A percentile compares a stretch with the other conserved stretches of the same genome.
Evolutionary conservation across 106 monocot species (phyloP).

Genomic region (Dioscorea alata): DNA sequence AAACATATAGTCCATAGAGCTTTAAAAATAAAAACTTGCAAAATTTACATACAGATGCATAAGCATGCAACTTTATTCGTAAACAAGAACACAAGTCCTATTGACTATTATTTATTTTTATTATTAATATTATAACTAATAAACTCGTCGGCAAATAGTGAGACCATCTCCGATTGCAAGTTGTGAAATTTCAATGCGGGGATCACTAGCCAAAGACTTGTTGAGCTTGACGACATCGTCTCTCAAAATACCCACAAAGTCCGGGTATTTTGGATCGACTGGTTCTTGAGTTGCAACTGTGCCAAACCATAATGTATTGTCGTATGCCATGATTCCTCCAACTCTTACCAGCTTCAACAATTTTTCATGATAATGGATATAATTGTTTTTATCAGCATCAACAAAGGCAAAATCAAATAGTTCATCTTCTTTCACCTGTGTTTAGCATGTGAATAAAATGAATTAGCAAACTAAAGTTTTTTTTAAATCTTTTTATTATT

Average conservation of each 20-base stretch:
- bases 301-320: constrained; percentile 63
- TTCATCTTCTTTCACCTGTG: constrained; percentile 15
- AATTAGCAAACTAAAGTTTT: too few relatives aligned
- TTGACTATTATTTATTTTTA: neutral
- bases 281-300: constrained; percentile 18
- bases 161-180: constrained; percentile 30
- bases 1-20: too few relatives aligned
- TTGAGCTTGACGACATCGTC: constrained; percentile 19
- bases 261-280: neutral
- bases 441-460: too few relatives aligned
- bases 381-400: constrained; percentile 51
- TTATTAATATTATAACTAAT: constrained; percentile 2
- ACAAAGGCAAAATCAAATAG: constrained; percentile 52
- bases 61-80: neutral
- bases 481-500: too few relatives aligned
- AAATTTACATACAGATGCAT: neutral
- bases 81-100: too few relatives aligned
- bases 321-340: constrained; percentile 54
- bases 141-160: constrained; percentile 38
- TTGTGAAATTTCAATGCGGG: constrained; percentile 28
- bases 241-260: neutral
- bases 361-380: constrained; percentile 42
- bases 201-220: constrained; percentile 28
- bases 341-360: constrained; percentile 47
- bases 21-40: too few relatives aligned